Percentiles rank a stretch among this genome's conserved stretches.
Conservation (phyloP, 225 moss, liverwort and hornwort genomes). For the Climacium dendroides region DNA sequence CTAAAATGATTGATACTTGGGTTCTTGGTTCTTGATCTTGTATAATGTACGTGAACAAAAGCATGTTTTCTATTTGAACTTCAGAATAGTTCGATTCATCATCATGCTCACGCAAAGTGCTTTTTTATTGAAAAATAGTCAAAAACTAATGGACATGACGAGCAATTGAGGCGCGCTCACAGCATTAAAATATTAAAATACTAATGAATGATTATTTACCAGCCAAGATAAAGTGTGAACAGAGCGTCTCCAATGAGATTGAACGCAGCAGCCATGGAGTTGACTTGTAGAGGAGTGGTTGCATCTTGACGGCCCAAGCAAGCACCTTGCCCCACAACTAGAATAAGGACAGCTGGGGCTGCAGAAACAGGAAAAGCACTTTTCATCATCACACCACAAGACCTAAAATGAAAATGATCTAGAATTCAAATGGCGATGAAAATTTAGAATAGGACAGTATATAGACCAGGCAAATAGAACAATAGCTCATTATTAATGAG, state of each 20-base stretch:
- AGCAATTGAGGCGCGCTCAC: neutral
- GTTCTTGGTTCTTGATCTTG: neutral
- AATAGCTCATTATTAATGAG: neutral
- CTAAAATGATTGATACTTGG: neutral
- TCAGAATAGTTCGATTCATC: neutral
- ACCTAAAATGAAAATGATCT: neutral
- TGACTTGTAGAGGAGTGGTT: conserved; percentile 52
- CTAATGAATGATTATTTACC: conserved; percentile 15
- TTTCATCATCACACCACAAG: neutral
- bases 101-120: neutral
- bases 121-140: neutral
- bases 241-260: conserved; percentile 39
- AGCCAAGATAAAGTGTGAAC: conserved; percentile 56
- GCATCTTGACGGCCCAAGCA: conserved; percentile 82
- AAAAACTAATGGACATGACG: neutral
- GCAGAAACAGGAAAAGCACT: neutral
- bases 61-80: neutral
- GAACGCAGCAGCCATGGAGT: conserved; percentile 51
- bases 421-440: neutral
- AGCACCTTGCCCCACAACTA: conserved; percentile 75
- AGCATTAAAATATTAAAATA: neutral
- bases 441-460: neutral
- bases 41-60: neutral
- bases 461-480: neutral
- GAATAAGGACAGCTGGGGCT: conserved; percentile 68